phyloP scores from a whole-genome alignment of 768 basidiomycete species.

The Hydnomerulius pinastri region DNA sequence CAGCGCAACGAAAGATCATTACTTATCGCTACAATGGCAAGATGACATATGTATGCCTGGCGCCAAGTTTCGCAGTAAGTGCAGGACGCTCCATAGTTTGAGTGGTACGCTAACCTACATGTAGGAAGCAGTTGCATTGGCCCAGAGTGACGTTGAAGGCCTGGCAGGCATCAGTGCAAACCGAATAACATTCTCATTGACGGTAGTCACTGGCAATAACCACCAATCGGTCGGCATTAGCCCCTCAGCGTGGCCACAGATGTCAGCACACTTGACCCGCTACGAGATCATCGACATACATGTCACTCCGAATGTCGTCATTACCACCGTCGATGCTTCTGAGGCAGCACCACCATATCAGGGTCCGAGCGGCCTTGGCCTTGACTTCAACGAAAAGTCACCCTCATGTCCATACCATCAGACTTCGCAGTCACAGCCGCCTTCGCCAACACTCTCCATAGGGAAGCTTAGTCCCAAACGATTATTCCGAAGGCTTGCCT shows the following conservation, averaged over 20 bases:
- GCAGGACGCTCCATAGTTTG: background rate
- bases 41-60: conserved; percentile 54
- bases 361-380: background rate
- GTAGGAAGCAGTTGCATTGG: too few relatives aligned
- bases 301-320: conserved; percentile 35
- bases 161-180: too few relatives aligned
- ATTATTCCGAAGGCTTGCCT: conserved; percentile 15
- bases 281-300: conserved; percentile 52
- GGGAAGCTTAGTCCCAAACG: conserved; percentile 9
- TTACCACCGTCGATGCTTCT: conserved; percentile 21
- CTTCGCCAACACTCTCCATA: background rate
- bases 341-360: conserved; percentile 44
- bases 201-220: conserved; percentile 33
- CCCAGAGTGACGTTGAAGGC: too few relatives aligned
- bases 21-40: conserved; percentile 47
- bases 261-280: conserved; percentile 41
- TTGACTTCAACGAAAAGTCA: conserved; percentile 17
- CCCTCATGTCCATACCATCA: conserved; percentile 8
- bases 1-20: conserved; percentile 41
- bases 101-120: background rate
- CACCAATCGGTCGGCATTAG: conserved; percentile 49
- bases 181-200: conserved; percentile 46
- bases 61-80: conserved; percentile 45
- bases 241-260: conserved; percentile 49
- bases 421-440: background rate